Percentiles rank a stretch among this genome's conserved stretches.
phyloP scores from a whole-genome alignment of 495 filamentous ascomycete species.

The Tuber borchii region DNA sequence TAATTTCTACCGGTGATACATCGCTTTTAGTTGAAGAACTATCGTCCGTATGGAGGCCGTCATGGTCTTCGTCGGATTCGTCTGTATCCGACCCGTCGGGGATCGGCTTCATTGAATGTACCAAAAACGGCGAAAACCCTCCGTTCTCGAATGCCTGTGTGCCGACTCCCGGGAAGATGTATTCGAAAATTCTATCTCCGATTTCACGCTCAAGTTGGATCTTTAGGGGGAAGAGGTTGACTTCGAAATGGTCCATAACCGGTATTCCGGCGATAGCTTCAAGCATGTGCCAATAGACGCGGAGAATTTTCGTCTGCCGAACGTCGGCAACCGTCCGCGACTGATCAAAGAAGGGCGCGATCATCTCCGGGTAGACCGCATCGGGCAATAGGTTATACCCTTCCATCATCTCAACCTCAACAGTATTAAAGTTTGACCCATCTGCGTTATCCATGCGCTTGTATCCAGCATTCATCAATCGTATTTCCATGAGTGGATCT shows the following conservation, averaged over 20 bases:
- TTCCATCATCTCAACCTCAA: constrained; percentile 75
- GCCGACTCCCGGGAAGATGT: constrained; percentile 82
- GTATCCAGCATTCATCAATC: constrained; percentile 79
- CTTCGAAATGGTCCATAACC: constrained; percentile 94
- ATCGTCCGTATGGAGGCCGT: constrained; percentile 32
- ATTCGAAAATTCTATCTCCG: constrained; percentile 91
- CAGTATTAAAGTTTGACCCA: constrained; percentile 86
- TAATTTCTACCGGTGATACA: constrained; percentile 27
- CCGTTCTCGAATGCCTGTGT: constrained; percentile 56
- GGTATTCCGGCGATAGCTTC: constrained; percentile 97
- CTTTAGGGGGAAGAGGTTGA: constrained; percentile 85
- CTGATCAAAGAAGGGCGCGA: constrained; percentile 75
- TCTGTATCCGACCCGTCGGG: constrained; percentile 54
- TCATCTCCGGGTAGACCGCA: constrained; percentile 91
- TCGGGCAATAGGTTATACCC: constrained; percentile 83
- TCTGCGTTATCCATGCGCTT: constrained; percentile 93
- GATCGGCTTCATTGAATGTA: constrained; percentile 63
- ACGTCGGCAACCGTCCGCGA: constrained; percentile 31
- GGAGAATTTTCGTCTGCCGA: constrained; percentile 64
- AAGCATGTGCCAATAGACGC: constrained; percentile 93
- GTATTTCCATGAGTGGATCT: constrained; percentile 88
- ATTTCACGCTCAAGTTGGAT: constrained; percentile 91
- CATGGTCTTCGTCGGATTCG: constrained; percentile 48
- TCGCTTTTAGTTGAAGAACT: constrained; percentile 41
- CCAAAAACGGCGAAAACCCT: constrained; percentile 71